Evolutionary conservation across 441 rosid genomes (phyloP).

Genomic region (Pelargonium fulgidum): DNA sequence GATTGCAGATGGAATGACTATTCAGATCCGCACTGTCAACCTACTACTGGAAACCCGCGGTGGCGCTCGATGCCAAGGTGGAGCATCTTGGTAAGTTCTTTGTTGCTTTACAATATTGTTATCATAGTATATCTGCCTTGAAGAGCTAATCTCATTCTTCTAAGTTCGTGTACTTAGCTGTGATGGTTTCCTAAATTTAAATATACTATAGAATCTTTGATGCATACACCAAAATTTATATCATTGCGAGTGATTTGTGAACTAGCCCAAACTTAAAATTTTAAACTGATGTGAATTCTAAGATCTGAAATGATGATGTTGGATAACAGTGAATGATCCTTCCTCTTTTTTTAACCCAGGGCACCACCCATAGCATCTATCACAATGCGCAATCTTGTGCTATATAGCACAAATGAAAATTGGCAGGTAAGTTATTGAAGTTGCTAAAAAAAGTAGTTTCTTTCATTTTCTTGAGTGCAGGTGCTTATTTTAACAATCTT

Average conservation of each 20-base stretch:
- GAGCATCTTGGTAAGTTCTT: constrained; percentile 74
- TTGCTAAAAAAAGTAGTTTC: constrained; percentile 12
- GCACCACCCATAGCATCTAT: constrained; percentile 91
- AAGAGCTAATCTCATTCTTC: constrained; percentile 1
- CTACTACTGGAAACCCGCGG: constrained; percentile 92
- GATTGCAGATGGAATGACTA: constrained; percentile 99
- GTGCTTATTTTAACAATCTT: constrained; percentile 21
- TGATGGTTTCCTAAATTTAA: not conserved
- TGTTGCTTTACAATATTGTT: not conserved
- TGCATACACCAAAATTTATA: constrained; percentile 2
- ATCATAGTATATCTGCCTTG: not conserved
- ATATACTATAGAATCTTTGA: not conserved
- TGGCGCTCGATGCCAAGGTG: constrained; percentile 55
- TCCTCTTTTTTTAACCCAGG: constrained; percentile 39
- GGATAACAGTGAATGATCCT: not conserved
- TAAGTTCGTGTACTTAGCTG: not conserved
- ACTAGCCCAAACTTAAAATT: not conserved
- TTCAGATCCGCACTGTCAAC: constrained; percentile 79
- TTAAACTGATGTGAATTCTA: not conserved
- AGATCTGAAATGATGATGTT: not conserved
- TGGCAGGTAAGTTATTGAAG: constrained; percentile 65
- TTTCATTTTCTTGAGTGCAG: constrained; percentile 13
- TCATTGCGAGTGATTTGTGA: not conserved
- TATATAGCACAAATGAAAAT: constrained; percentile 80
- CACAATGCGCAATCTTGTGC: constrained; percentile 72